Evolutionary conservation across 2,329 filamentous ascomycete species (phyloP), one percentile per base, ranked within the genome.

Genomic region (Periconia sp.): DNA sequence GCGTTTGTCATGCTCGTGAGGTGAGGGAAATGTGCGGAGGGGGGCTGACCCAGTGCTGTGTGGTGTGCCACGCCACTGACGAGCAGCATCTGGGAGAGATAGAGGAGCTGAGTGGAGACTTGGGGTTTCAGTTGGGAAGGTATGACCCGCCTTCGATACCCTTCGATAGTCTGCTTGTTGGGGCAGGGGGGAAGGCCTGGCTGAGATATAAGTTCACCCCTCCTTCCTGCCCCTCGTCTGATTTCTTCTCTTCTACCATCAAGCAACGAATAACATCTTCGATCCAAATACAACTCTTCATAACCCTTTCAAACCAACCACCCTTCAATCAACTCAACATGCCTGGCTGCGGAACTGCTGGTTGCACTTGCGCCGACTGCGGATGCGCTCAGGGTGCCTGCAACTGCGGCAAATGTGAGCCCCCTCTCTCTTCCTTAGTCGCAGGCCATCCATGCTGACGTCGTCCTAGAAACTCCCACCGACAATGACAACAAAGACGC

Each of bases 301-400:
- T 43, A 55, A 46, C 41, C 35, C 14, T 11, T 15, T 47, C 42
- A 53, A 50, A 50, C 46, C 43, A 23, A 49, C 33, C 50, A 46
- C 43, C 30, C 45, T 42, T 46, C 45, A 37, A 40, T 18, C 45
- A 35, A 51, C 35, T 54, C 42, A 68, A 57, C 18, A 69, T 69
- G 66, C 60, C 65, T 56, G 64, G 63, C 60, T 69, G 66, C 52
- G 65, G 66, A 66, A 63, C 60, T 48, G 55, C 58, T 30, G 58
- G 61, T 41, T 69, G 66, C 61, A 59, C 50, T 54, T 69, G 66
- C 58, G 61, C 60, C 57, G 59, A 65, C 54, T 69, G 66, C 58
- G 57, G 58, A 51, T 69, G 66, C 56, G 60, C 65, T 45, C 53
- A 56, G 45, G 66, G 66, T 35, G 58, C 63, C 49, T 69, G 66